Percentiles rank a stretch among this genome's conserved stretches.
Conservation (phyloP, 1,284 basidiomycete genomes). For the Pisolithus thermaeus region DNA sequence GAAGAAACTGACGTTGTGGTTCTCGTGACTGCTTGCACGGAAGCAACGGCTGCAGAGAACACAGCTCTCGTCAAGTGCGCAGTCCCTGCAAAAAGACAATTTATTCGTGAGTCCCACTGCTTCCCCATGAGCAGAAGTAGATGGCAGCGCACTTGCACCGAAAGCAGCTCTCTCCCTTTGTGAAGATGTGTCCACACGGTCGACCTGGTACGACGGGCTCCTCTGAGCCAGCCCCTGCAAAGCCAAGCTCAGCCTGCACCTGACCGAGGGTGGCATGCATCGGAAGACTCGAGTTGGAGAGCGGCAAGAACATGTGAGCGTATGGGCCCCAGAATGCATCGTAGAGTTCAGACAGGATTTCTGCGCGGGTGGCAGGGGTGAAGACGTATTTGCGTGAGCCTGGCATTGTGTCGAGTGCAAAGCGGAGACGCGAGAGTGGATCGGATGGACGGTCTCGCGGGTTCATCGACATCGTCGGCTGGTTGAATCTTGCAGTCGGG, state of each 20-base stretch:
- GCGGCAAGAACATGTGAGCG: conserved; percentile 61
- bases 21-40: conserved; percentile 73
- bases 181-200: conserved; percentile 73
- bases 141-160: conserved; percentile 75
- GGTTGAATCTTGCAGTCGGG: conserved; percentile 32
- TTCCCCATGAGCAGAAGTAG: not conserved
- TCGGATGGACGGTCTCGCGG: conserved; percentile 48
- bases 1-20: conserved; percentile 89
- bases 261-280: conserved; percentile 59
- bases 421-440: conserved; percentile 63
- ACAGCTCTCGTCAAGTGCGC: conserved; percentile 82
- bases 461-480: conserved; percentile 50
- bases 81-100: conserved; percentile 55
- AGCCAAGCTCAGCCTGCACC: conserved; percentile 53
- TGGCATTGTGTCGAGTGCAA: conserved; percentile 72
- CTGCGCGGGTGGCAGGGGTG: conserved; percentile 61
- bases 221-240: conserved; percentile 50
- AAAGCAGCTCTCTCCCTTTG: conserved; percentile 83
- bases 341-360: conserved; percentile 75
- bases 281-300: conserved; percentile 54
- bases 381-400: conserved; percentile 71
- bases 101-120: not conserved
- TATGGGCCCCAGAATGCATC: conserved; percentile 74
- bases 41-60: conserved; percentile 88
- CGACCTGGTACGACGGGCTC: conserved; percentile 57